phyloP scores from a whole-genome alignment of 495 filamentous ascomycete genomes.

The Entonaema liquescens region DNA sequence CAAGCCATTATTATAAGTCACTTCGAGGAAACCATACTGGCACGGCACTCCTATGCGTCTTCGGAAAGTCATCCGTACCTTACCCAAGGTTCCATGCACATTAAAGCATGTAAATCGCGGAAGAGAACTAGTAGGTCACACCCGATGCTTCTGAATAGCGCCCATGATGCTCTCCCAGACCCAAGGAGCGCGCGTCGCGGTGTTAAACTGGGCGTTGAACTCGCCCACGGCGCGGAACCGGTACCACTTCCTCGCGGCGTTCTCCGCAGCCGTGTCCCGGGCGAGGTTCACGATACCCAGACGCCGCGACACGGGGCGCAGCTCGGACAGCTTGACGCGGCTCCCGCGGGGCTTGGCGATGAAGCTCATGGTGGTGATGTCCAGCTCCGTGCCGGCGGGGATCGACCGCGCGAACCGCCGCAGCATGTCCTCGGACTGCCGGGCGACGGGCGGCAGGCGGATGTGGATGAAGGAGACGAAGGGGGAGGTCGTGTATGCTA shows the following conservation, averaged over 20 bases:
- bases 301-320: slow-evolving; percentile 52
- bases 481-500: slow-evolving; percentile 69
- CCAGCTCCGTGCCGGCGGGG: slow-evolving; percentile 69
- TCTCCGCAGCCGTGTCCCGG: slow-evolving; percentile 46
- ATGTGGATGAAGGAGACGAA: slow-evolving; percentile 79
- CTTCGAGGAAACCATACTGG: background rate
- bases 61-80: no score
- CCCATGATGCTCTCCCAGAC: slow-evolving; percentile 34
- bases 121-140: background rate
- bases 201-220: slow-evolving; percentile 46
- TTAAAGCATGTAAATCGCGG: background rate
- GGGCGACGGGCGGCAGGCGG: slow-evolving; percentile 72
- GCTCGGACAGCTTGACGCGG: slow-evolving; percentile 58
- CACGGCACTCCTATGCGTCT: no score
- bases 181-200: slow-evolving; percentile 16
- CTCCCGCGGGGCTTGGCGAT: slow-evolving; percentile 63
- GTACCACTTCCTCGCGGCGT: slow-evolving; percentile 48
- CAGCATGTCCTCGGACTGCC: slow-evolving; percentile 71
- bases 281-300: slow-evolving; percentile 63
- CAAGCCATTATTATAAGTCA: no score
- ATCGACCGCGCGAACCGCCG: slow-evolving; percentile 68
- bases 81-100: background rate
- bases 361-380: slow-evolving; percentile 75
- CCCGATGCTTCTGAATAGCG: slow-evolving; percentile 7
- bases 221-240: slow-evolving; percentile 46